Evolutionary conservation across 164 flowering plant genomes (phyloP).

Genomic region (Berberis vulgaris): DNA sequence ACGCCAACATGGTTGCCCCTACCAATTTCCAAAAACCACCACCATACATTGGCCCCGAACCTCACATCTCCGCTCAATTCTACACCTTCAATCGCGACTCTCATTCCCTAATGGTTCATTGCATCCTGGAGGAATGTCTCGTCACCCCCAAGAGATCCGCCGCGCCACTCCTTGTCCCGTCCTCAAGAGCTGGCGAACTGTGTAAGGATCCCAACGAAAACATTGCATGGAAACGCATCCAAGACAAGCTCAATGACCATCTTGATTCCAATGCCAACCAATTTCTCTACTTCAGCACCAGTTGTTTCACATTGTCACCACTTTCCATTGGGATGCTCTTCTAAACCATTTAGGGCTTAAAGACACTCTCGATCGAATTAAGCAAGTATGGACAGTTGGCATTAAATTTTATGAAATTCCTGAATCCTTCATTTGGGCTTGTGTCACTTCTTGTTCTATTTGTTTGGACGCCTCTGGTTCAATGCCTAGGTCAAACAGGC

Average conservation of each 20-base stretch:
- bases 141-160: slow-evolving; percentile 81
- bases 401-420: slow-evolving; percentile 96
- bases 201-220: slow-evolving; percentile 99
- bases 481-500: slow-evolving; percentile 47
- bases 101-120: slow-evolving; percentile 73
- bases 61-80: slow-evolving; percentile 86
- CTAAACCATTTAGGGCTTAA: slow-evolving; percentile 71
- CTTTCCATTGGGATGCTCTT: slow-evolving; percentile 64
- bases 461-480: slow-evolving; percentile 44
- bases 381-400: slow-evolving; percentile 95
- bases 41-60: slow-evolving; percentile 55
- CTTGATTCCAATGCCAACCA: slow-evolving; percentile 42
- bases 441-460: slow-evolving; percentile 63
- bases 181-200: slow-evolving; percentile 79
- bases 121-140: slow-evolving; percentile 51
- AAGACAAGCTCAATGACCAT: slow-evolving; percentile 76
- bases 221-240: slow-evolving; percentile 97
- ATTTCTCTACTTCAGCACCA: slow-evolving; percentile 70
- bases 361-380: slow-evolving; percentile 84
- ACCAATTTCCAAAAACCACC: slow-evolving; percentile 3
- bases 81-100: slow-evolving; percentile 85
- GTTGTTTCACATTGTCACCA: slow-evolving; percentile 87
- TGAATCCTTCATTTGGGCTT: slow-evolving; percentile 83
- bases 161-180: slow-evolving; percentile 62
- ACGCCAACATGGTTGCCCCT: background rate